Base-by-base conservation (phyloP, 768 basidiomycete species). In the Trametes gibbosa region DNA sequence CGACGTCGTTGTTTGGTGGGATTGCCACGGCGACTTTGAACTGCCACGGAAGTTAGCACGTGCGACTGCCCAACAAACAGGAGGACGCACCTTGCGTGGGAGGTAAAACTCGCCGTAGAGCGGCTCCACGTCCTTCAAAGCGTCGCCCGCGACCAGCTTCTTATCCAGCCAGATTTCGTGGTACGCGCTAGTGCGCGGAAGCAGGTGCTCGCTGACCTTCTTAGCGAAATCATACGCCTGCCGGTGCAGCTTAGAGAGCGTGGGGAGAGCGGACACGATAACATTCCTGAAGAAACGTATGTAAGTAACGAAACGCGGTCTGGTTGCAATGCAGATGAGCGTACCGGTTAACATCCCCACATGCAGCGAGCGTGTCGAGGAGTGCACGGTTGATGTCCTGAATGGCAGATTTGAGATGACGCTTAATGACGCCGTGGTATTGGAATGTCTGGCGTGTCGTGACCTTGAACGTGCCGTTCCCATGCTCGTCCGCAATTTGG, bases 141-240 rank as follows among this genome's bases (percentile, higher is more conserved):
- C 94, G 35, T 94, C 95, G 17, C 96, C 97, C 4, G 90, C 92
- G 50, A 99, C 89, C 66, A 94, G 75, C 78, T 97, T 97, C 78
- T 97, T 95, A 77, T 98, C 95, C 42, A 98, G 79, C 96, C 96
- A 99, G 63, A 99, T 98, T 75, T 99, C 97, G 70, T 98, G 93
- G 72, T 99, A 98, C 5, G 97, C 97, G 4, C 86, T 85, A 5
- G 95, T 98, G 45, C 85, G 81, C 21, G 97, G 97, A 34, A 97
- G 79, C 41, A 99, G 82, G 68, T 91, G 87, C 60, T 86, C 84
- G 74, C 92, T 95, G 68, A 95, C 82, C 58, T 79, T 78, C 68
- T 88, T 92, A 1, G 93, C 82, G 67, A 98, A 97, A 39, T 87
- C 81, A 68, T 84, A 93, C 14, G 94, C 92, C 71, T 89, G 82